Base-by-base conservation (phyloP, 129 eudicot species). In the Cynara cardunculus region DNA sequence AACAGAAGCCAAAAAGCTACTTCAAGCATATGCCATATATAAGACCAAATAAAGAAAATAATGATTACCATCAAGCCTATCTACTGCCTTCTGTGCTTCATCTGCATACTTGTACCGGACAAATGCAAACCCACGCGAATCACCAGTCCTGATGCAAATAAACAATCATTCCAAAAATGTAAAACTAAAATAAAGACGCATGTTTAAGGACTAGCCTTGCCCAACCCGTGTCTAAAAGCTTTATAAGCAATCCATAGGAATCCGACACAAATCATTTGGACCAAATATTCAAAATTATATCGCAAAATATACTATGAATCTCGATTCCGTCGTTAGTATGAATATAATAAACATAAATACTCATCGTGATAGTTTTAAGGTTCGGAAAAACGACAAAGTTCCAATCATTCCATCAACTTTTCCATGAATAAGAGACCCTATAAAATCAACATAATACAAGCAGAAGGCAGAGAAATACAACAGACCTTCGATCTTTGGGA, bases 121-220 rank as follows among this genome's bases (percentile, higher is more conserved):
- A 84, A 92, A 92, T 9, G 97, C 94, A 85, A 92, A 92, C 8
- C 97, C 95, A 19, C 93, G 89, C 9, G 95, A 90, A 1, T 92
- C 95, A 35, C 93, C 95, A 46, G 90, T 92, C 89, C 97, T 92
- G 35, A 27, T 5, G 26, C 74, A 79, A 35, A 26, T 37, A 39
- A 10, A 78, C 21, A 4, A 21, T 2, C n/a, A 10, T 22, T 44
- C 49, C 56, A 28, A 28, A 9, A 25, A 77, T 22, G 49, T 10
- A 75, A 11, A 31, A 22, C 25, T 30, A 62, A 32, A 62, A 30
- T 12, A 4, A 2, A 37, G 46, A 4, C 53, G 1, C 53, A 12
- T 41, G 12, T 41, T 10, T 12, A 41, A 41, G 14, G 3, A 9
- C 53, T 41, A 41, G 53, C 13, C 14, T 41, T 41, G 19, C 19